Evolutionary conservation across 371 early-diverging fungal species (phyloP).

Genomic region (Coemansia sp.): DNA sequence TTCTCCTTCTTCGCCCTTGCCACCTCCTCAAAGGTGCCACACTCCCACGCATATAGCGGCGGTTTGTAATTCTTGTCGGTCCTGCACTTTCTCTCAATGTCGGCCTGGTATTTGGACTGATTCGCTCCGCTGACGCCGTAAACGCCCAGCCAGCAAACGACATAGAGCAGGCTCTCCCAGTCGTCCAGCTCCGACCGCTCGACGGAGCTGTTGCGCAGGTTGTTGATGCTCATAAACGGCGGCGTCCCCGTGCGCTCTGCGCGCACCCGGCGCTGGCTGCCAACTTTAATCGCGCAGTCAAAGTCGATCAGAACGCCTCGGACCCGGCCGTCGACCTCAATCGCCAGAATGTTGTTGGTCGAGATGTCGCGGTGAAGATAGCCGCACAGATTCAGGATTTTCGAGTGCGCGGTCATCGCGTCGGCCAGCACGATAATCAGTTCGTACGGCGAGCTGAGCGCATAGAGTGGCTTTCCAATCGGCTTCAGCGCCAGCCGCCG

Average conservation of each 20-base stretch:
- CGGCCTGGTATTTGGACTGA: too few relatives aligned
- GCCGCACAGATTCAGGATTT: conserved; percentile 5
- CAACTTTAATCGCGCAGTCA: conserved; percentile 13
- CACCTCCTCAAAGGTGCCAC: too few relatives aligned
- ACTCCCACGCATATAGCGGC: too few relatives aligned
- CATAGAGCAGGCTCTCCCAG: conserved; percentile 9
- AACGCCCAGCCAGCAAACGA: conserved; percentile 14
- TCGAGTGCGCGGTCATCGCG: conserved; percentile 15
- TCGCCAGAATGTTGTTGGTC: conserved; percentile 19
- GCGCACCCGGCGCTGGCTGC: neutral
- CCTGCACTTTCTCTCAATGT: too few relatives aligned
- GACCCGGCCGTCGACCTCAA: neutral
- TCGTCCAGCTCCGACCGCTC: conserved; percentile 21
- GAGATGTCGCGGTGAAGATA: conserved; percentile 29
- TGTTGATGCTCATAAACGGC: conserved; percentile 25
- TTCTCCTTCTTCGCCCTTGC: too few relatives aligned
- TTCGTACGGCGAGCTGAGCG: neutral
- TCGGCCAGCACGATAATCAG: conserved; percentile 15
- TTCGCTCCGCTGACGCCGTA: conserved; percentile 7
- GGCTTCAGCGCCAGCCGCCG: conserved; percentile 7
- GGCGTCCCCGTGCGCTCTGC: conserved; percentile 19
- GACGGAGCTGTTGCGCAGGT: neutral
- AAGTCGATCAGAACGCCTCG: conserved; percentile 20
- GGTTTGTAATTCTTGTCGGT: too few relatives aligned
- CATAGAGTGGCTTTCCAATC: conserved; percentile 6